A percentile compares a stretch with the other conserved stretches of the same genome.
These are phyloP conservation scores for Glycine soja DNA, from an alignment of 306 rosid species.

Conservation along the genomic window DNA sequence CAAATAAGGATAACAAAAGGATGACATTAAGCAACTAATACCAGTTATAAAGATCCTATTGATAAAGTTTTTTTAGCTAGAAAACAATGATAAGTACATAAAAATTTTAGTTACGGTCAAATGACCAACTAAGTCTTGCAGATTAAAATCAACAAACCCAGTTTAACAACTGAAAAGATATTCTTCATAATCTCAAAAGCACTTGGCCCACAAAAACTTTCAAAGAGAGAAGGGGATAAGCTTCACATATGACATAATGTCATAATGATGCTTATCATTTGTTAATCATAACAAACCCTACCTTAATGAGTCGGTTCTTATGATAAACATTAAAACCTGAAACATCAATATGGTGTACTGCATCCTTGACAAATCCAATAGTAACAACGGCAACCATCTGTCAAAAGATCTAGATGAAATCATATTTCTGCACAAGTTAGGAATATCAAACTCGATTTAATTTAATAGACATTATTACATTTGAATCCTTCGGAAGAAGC, in stretches of 20 bases:
- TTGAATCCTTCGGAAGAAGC: slow-evolving; percentile 63
- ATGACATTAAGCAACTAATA: slow-evolving; percentile 5
- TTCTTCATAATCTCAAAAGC: neutral
- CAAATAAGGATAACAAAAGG: neutral
- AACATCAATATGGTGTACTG: slow-evolving; percentile 89
- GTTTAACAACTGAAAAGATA: neutral
- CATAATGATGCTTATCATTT: slow-evolving; percentile 18
- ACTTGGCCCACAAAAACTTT: neutral
- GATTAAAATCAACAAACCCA: slow-evolving; percentile 37
- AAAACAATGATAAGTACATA: neutral
- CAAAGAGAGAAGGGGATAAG: neutral
- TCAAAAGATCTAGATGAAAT: slow-evolving; percentile 47
- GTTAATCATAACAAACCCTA: slow-evolving; percentile 45
- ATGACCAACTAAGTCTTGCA: neutral
- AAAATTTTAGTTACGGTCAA: neutral
- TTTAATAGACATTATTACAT: slow-evolving; percentile 61
- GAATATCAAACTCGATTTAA: slow-evolving; percentile 30
- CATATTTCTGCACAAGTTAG: slow-evolving; percentile 36
- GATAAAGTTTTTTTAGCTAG: neutral
- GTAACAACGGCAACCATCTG: slow-evolving; percentile 94
- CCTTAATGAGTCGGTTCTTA: slow-evolving; percentile 96
- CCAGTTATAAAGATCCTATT: neutral
- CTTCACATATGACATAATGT: neutral
- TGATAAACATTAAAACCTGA: slow-evolving; percentile 96
- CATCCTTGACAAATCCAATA: slow-evolving; percentile 97